Evolutionary conservation across 306 rosid genomes (phyloP), one percentile per base, ranked within the genome.

Genomic region (Calophaca sinica): DNA sequence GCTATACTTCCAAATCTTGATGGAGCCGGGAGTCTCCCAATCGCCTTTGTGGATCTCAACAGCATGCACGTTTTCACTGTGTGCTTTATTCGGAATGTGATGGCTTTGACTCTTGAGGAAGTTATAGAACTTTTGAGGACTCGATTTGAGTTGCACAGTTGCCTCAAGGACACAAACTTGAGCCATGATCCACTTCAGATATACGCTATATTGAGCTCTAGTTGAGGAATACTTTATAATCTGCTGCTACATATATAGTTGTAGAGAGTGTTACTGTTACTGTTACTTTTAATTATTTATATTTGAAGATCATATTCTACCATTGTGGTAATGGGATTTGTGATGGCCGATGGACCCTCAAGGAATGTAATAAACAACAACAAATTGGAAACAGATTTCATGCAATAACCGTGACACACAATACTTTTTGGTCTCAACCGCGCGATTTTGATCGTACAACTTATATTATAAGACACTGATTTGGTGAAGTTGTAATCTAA

Each of bases 1-100:
- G 36, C 2, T 64, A 14, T 38, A 75, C 32, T 65, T 75, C 80
- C 80, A 75, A 75, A 75, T 69, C 73, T 75, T 75, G 66, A 75
- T 36, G n/a, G 80, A 75, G 13, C 72, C 72, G 28, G 72, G 8
- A 28, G 79, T 75, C 32, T 64, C n/a, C 79, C 79, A 63, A 12
- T 75, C 55, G 1, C 80, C 80, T 75, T 65, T 26, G n/a, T 65
- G 80, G 54, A 75, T 31, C 73, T 65, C 73, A 65, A 75, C 73
- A 14, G 9, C 73, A 65, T 75, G 73, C 73, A 75, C 0, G 9
- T 65, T 75, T 75, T 64, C 73, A 41, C 58, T 75, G 36, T 53
- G 66, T 1, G 60, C 65, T 8, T 75, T 75, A 10, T 52, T 53
- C 53, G 80, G 73, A 65, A 75, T 75, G 28, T 42, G 4, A 41